Percentiles rank a stretch among this genome's conserved stretches.
phyloP scores from a whole-genome alignment of 805 yeast species.

The Pichia rugopelliculosa region DNA sequence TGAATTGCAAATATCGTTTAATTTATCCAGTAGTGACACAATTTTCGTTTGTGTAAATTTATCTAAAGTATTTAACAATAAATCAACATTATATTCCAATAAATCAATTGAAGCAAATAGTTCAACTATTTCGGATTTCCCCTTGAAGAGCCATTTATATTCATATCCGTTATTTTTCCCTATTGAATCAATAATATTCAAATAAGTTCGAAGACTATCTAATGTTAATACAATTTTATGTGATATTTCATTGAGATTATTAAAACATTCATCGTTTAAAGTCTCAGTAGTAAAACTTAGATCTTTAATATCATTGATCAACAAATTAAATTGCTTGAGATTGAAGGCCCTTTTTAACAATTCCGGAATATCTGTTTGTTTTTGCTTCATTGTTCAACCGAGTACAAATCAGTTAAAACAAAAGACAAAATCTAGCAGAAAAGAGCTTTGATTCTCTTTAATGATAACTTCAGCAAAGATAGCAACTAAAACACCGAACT shows the following conservation, averaged over 20 bases:
- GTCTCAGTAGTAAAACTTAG: background rate
- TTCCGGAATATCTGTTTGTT: background rate
- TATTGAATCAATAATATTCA: background rate
- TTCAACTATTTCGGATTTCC: constrained; percentile 26
- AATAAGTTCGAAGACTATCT: background rate
- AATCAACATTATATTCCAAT: constrained; percentile 30
- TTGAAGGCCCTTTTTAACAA: constrained; percentile 4
- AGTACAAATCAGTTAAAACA: background rate
- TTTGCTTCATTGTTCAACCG: constrained; percentile 32
- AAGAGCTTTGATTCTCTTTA: background rate
- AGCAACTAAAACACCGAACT: background rate
- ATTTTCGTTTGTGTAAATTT: constrained; percentile 6
- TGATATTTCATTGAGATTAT: background rate
- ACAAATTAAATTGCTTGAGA: background rate
- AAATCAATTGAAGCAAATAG: constrained; percentile 26
- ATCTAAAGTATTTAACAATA: constrained; percentile 30
- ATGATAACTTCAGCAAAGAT: background rate
- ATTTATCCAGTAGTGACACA: constrained; percentile 21
- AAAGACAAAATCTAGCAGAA: background rate
- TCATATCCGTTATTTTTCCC: background rate
- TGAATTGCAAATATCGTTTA: constrained; percentile 29
- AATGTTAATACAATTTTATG: background rate
- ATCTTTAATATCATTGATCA: background rate
- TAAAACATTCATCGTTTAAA: background rate
- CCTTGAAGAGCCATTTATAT: constrained; percentile 28